Base-by-base conservation (phyloP, 768 basidiomycete genomes). In the Tricholoma bakamatsutake region DNA sequence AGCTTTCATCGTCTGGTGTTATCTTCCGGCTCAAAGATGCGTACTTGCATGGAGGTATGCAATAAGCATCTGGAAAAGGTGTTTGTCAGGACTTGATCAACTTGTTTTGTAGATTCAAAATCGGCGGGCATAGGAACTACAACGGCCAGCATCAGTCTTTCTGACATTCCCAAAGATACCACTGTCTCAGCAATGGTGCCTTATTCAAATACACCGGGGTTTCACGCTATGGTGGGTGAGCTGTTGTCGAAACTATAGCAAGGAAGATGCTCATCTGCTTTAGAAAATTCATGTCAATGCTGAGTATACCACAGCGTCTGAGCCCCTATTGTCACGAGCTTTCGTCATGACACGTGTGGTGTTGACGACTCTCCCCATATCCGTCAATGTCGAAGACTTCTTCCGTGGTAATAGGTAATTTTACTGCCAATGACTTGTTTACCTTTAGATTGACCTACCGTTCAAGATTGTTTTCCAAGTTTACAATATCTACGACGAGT, bases 341-440 rank as follows among this genome's bases (percentile, higher is more conserved):
- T 67, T 91, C 27, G 75, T 73, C 37, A 74, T 81, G 30, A 76
- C 80, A 11, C 78, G 81, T 55, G 69, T 77, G 2, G 74, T 95
- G 4, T 76, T 80, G 12, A 84, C 87, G 6, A 79, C 87, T 0
- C 75, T 98, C 3, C 95, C 96, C 0, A 76, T 99, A 43, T 83
- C 88, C 2, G 90, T 98, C 56, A 97, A 95, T 56, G 96, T 98
- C 0, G 90, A 98, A 70, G 97, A 99, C 67, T 95, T 93, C 70
- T 98, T 98, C 76, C 84, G 96, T 18, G 87, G 88, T 27, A 76
- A 82, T 54, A 85, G 84, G 96, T 93, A 49, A n/a, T 28, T 24
- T 24, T 39, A 17, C 34, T 13, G 30, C 11, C 11, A 9, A 9
- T 35, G 15, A 24, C 1, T 18, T 8, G 33, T 33, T 31, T 2